Conservation (phyloP, 2,329 filamentous ascomycete genomes). For the Fusarium chaquense region DNA sequence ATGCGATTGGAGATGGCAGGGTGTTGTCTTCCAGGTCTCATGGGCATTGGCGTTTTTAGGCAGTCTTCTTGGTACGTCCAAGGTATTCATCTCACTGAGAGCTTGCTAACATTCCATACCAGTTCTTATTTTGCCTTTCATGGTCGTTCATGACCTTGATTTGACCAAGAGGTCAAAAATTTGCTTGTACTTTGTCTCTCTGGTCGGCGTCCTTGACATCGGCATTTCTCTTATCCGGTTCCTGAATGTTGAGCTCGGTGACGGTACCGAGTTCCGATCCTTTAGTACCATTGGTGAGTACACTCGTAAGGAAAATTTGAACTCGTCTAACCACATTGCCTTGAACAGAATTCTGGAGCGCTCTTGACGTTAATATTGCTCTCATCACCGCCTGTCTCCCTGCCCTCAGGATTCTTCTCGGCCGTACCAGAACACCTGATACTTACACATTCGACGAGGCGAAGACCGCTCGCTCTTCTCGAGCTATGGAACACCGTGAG, state of each 20-base stretch:
- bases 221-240: constrained; percentile 34
- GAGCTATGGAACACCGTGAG: constrained; percentile 20
- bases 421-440: constrained; percentile 10
- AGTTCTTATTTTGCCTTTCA: constrained; percentile 33
- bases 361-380: constrained; percentile 35
- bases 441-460: constrained; percentile 24
- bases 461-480: constrained; percentile 26
- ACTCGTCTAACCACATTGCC: background rate
- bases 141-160: constrained; percentile 25
- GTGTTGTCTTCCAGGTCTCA: constrained; percentile 25
- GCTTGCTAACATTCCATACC: background rate
- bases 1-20: constrained; percentile 28
- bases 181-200: constrained; percentile 25
- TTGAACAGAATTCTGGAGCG: constrained; percentile 35
- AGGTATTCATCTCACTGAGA: rapidly evolving
- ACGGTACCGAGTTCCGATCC: constrained; percentile 23
- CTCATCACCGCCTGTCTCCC: constrained; percentile 36
- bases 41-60: constrained; percentile 34
- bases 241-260: constrained; percentile 27
- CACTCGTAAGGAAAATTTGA: too few relatives aligned
- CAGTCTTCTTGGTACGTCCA: constrained; percentile 26
- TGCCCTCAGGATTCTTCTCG: constrained; percentile 22
- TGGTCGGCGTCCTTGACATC: constrained; percentile 33
- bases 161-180: constrained; percentile 16
- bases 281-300: constrained; percentile 6